Conservation (phyloP, 441 rosid genomes). For the Melastoma candidum region DNA sequence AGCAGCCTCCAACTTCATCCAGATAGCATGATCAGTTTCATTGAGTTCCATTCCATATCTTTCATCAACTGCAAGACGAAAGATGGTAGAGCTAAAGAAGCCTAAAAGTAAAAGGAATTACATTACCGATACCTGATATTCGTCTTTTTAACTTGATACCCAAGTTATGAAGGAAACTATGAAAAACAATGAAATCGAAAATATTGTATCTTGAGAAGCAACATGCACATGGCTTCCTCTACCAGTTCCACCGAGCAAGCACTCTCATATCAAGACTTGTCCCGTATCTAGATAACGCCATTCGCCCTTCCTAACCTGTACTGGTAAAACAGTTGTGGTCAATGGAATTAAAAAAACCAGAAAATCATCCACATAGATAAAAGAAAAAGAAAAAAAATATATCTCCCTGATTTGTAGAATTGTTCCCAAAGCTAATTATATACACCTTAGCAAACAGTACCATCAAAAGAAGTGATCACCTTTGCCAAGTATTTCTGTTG, state of each 20-base stretch:
- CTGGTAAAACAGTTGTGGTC: constrained; percentile 7
- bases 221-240: constrained; percentile 91
- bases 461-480: too few relatives aligned
- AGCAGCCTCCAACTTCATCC: constrained; percentile 87
- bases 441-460: too few relatives aligned
- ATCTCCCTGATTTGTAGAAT: too few relatives aligned
- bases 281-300: constrained; percentile 99
- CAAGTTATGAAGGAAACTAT: not conserved
- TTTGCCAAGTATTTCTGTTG: too few relatives aligned
- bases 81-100: not conserved
- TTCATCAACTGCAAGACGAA: constrained; percentile 65
- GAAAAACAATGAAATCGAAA: constrained; percentile 38
- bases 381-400: too few relatives aligned
- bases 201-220: constrained; percentile 80
- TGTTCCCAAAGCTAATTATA: too few relatives aligned
- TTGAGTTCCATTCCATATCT: constrained; percentile 97
- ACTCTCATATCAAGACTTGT: constrained; percentile 91
- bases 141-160: not conserved
- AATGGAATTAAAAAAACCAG: too few relatives aligned
- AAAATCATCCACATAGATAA: too few relatives aligned
- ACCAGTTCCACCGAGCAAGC: constrained; percentile 96
- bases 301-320: constrained; percentile 86
- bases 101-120: constrained; percentile 10
- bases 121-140: constrained; percentile 1
- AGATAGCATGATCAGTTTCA: constrained; percentile 95